Evolutionary conservation across 176 grass and related monocot species (phyloP).

Genomic region (Triticum turgidum): DNA sequence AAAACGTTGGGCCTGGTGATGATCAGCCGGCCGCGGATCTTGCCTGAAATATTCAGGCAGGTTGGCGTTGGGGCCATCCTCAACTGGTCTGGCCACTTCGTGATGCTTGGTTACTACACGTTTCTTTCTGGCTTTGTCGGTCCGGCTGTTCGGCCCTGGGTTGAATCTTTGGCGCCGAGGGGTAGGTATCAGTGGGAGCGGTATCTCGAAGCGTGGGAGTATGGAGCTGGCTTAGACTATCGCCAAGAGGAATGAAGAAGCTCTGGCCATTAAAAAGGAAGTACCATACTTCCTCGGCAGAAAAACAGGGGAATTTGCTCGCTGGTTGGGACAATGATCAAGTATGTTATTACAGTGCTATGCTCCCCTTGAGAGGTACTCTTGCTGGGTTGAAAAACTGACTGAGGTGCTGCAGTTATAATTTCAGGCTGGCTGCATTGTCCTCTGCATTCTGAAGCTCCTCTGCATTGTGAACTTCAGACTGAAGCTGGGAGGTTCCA

Average conservation of each 20-base stretch:
- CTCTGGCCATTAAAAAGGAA: not conserved
- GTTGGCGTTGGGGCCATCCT: constrained; percentile 83
- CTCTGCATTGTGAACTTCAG: too few species aligned
- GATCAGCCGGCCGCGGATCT: constrained; percentile 62
- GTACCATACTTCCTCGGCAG: not conserved
- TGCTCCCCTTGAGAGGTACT: not conserved
- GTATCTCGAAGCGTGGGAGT: constrained; percentile 93
- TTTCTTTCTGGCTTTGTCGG: constrained; percentile 74
- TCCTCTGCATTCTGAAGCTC: too few species aligned
- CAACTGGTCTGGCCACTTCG: constrained; percentile 85
- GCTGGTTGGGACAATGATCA: not conserved
- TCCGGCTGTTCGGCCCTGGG: constrained; percentile 59
- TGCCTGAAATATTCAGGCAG: constrained; percentile 95
- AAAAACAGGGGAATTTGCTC: not conserved
- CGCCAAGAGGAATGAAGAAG: constrained; percentile 42
- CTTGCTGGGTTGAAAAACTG: not conserved
- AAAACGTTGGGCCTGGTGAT: constrained; percentile 88
- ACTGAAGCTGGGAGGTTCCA: too few species aligned
- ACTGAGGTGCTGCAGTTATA: not conserved
- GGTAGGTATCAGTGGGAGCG: constrained; percentile 75
- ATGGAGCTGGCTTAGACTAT: constrained; percentile 95
- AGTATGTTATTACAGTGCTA: not conserved
- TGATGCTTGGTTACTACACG: constrained; percentile 86
- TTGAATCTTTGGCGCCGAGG: constrained; percentile 51
- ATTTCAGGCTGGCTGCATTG: too few species aligned